Evolutionary conservation across 2,329 filamentous ascomycete species (phyloP), one percentile per base, ranked within the genome.

Genomic region (Colletotrichum sp.): DNA sequence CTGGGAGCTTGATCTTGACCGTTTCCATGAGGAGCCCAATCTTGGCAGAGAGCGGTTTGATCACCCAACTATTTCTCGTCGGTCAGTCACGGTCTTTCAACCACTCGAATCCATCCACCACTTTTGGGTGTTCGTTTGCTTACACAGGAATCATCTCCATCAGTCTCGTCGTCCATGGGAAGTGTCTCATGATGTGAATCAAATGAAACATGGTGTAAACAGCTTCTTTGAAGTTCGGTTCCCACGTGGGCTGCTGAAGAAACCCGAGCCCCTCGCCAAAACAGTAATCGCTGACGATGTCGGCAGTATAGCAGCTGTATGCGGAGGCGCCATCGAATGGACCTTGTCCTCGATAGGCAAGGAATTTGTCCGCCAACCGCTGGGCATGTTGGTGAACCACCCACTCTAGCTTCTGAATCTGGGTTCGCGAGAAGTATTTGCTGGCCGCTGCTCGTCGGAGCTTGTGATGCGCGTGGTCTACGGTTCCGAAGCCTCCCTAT

Each of bases 281-380:
- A 21, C 80, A 80, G 60, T 84, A 86, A 13, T 81, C 77, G 7
- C 81, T 81, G 24, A 85, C 84, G 2, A 82, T 80, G 18, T 86
- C 84, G 1, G 83, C 80, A 0, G 83, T 84, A 65, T 84, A 85
- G 72, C 84, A 85, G 72, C 83, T 85, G 62, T 83, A 85, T 2
- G 83, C 82, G 32, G 82, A 79, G 30, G 80, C 81, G 12, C 84
- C 71, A n/a, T 85, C 80, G 18, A 85, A 81, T 0, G 60, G 3
- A 15, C 77, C 71, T 65, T 74, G 4, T 61, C 66, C 3, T 84
- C 77, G 68, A 73, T 48, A n/a, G 3, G 21, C 24, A 26, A 66
- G 62, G 18, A 66, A 18, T 5, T 69, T 76, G 60, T 73, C 70
- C 24, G 70, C 73, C 10, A 73, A 21, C 1, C 32, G 34, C 21